phyloP scores from a whole-genome alignment of 306 rosid species.

The Canavalia ensiformis region DNA sequence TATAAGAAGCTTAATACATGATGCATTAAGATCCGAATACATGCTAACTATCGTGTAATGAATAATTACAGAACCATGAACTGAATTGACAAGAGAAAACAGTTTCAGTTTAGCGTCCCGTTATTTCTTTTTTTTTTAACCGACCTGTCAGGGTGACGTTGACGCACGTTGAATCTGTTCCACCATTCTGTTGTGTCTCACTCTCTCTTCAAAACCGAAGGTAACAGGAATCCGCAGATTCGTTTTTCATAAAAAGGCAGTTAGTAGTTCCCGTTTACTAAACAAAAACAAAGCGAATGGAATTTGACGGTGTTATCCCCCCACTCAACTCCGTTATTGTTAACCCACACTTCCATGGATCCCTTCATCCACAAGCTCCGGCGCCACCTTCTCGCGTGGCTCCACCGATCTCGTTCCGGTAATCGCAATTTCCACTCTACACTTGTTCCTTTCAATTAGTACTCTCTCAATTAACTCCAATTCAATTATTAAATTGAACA shows the following conservation, averaged over 20 bases:
- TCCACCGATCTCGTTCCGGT: constrained; percentile 92
- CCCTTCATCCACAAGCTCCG: constrained; percentile 73
- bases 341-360: constrained; percentile 56
- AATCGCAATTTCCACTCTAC: constrained; percentile 2
- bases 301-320: constrained; percentile 55
- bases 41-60: no score
- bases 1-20: no score
- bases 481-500: background rate
- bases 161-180: constrained; percentile 47
- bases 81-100: background rate
- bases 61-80: background rate
- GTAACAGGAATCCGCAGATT: constrained; percentile 48
- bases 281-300: constrained; percentile 46
- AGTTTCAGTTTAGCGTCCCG: constrained; percentile 2
- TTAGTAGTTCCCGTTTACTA: constrained; percentile 1
- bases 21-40: no score
- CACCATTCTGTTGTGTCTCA: constrained; percentile 36
- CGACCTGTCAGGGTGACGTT: constrained; percentile 33
- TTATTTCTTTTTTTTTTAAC: constrained; percentile 22
- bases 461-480: background rate
- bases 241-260: constrained; percentile 38
- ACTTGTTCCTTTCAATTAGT: background rate
- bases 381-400: constrained; percentile 75
- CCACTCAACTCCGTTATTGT: constrained; percentile 34
- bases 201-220: background rate